These are phyloP conservation scores for Sphaerobolus stellatus DNA, from an alignment of 1,284 basidiomycete genomes.

Conservation along the genomic window DNA sequence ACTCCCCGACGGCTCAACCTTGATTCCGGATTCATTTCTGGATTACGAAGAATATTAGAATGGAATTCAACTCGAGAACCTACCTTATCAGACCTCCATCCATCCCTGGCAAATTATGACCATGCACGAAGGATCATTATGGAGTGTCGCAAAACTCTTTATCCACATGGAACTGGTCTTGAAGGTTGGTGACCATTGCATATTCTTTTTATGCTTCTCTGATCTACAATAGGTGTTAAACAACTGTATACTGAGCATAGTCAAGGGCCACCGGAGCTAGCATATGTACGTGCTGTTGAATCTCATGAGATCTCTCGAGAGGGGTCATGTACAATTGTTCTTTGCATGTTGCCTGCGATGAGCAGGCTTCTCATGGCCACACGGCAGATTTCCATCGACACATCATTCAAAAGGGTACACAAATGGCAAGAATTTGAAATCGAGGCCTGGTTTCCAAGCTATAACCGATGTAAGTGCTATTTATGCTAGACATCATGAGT, in stretches of 20 bases:
- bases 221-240: background rate
- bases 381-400: constrained; percentile 24
- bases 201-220: background rate
- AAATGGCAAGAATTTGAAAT: constrained; percentile 29
- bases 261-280: background rate
- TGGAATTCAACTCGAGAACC: constrained; percentile 14
- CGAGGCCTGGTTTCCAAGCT: constrained; percentile 23
- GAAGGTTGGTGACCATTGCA: no score
- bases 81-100: constrained; percentile 24
- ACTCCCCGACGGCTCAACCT: constrained; percentile 24
- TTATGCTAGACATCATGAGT: background rate
- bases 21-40: constrained; percentile 24
- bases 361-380: constrained; percentile 18
- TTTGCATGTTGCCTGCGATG: constrained; percentile 25
- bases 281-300: constrained; percentile 18
- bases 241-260: background rate
- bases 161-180: constrained; percentile 25
- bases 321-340: constrained; percentile 15
- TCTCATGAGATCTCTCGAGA: background rate
- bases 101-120: constrained; percentile 27
- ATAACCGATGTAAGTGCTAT: constrained; percentile 22
- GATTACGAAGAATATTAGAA: constrained; percentile 16
- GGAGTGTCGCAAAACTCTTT: constrained; percentile 13
- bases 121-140: constrained; percentile 23
- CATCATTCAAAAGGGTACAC: constrained; percentile 25